Conservation (phyloP, 148 eudicot genomes). For the Camellia lanceoleosa region DNA sequence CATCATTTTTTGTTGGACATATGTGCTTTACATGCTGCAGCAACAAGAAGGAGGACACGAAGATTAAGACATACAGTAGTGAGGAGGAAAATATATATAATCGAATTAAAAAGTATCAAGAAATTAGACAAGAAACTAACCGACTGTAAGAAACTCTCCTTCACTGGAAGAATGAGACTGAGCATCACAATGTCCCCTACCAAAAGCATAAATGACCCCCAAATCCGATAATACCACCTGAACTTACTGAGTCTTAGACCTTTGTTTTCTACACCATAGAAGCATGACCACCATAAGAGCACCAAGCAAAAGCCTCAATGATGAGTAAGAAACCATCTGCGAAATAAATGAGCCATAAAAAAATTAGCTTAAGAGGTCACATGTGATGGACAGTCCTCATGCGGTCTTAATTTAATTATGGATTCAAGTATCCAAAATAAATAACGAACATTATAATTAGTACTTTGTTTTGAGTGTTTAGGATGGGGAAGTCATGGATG, state of each 20-base stretch:
- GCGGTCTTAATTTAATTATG: background rate
- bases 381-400: background rate
- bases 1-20: background rate
- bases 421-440: background rate
- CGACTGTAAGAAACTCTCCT: slow-evolving; percentile 56
- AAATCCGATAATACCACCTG: slow-evolving; percentile 81
- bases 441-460: background rate
- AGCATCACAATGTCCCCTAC: slow-evolving; percentile 75
- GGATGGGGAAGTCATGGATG: background rate
- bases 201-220: slow-evolving; percentile 70
- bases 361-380: slow-evolving; percentile 1
- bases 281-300: slow-evolving; percentile 68
- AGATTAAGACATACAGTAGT: background rate
- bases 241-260: slow-evolving; percentile 71
- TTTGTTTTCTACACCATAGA: slow-evolving; percentile 67
- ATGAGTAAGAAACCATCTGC: slow-evolving; percentile 60
- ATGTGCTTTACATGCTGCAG: background rate
- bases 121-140: slow-evolving; percentile 34
- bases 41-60: background rate
- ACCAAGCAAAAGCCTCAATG: slow-evolving; percentile 78
- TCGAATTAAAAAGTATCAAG: background rate
- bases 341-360: slow-evolving; percentile 4
- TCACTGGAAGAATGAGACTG: slow-evolving; percentile 65
- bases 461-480: background rate
- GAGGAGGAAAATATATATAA: background rate